Base-by-base conservation (phyloP, 495 filamentous ascomycete species). In the Tricharina praecox region DNA sequence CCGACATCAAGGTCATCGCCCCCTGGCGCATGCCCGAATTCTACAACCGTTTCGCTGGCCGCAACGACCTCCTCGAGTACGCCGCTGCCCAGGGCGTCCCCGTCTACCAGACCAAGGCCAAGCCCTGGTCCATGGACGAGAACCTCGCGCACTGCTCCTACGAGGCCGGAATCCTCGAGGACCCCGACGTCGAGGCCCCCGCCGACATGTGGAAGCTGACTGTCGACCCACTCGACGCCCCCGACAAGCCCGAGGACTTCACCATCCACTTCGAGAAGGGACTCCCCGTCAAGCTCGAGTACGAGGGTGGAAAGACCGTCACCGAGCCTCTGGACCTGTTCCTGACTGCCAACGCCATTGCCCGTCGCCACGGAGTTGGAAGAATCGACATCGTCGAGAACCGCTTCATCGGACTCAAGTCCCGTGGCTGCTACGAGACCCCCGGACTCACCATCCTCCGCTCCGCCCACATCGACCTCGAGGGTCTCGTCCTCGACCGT, bases 381-480 rank as follows among this genome's bases (percentile, higher is more conserved):
- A 69, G 87, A 59, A 80, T 93, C 53, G 86, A 94, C 60, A 94
- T 94, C 56, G 87, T 88, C 42, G 86, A 94, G 73, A 85, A 81
- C 67, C 74, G 82, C 37, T 87, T 84, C 68, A 83, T 88, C 57
- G 82, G 66, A 39, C 67, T 90, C 60, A 92, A 93, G 74, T 78
- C 73, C 62, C 76, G 85, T 58, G 86, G 86, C 55, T 93, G 86
- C 74, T 93, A 94, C 70, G 87, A 93, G 62, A 78, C 85, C 42
- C 75, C 77, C 37, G 71, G 71, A 53, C 65, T 84, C 36, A 87
- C 82, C 43, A 75, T 76, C 65, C 70, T 82, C 42, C 77, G 84
- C 42, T 67, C 75, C 46, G 84, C 83, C 34, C 85, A 90, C 66
- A 59, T 85, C 26, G 83, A 92, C 56, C 68, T 86, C 49, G 82